Evolutionary conservation across 345 rosid species (phyloP), one percentile per base, ranked within the genome.

Genomic region (Capsella bursapastoris): DNA sequence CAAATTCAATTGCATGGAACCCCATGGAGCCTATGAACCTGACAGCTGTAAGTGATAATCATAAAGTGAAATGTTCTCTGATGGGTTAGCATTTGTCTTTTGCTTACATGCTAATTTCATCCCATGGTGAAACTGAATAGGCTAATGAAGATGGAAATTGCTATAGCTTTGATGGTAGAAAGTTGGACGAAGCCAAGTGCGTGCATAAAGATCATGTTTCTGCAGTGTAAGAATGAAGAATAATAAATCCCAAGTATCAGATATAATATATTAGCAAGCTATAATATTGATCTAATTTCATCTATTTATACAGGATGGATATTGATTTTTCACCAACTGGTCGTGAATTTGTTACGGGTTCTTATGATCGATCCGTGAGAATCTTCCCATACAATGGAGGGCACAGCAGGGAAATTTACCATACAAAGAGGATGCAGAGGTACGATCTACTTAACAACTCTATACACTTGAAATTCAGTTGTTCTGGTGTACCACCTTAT

Each of bases 361-460:
- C 99, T 61, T 92, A 96, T 82, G 97, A 96, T 80, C 89, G 98
- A 77, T 90, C 98, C 1, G 98, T 90, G 72, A 85, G 98, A 79
- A 92, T 92, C 58, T 96, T 96, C 88, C 89, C 74, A 47, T 92
- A 89, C 80, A 87, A 90, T 72, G 97, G 98, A 66, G 98, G 97
- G 57, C 95, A 86, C 79, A 92, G 96, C 81, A 67, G 92, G 66
- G 98, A 90, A 86, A 83, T 92, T 73, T 96, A 96, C 83, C 97
- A 92, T 59, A 86, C 98, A 28, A 96, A 96, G 86, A 92, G 99
- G 82, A 96, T 90, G 99, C 98, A 92, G 83, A 92, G 98, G 99
- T 92, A 64, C 50, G 31, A 47, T 57, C 64, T 61, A 68, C 25
- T 43, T 13, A 29, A 67, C 25, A 50, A 35, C 29, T 34, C 9